Percentiles rank a stretch among this genome's conserved stretches.
Evolutionary conservation across 495 filamentous ascomycete species (phyloP).

Genomic region (Cercophora newfieldiana): DNA sequence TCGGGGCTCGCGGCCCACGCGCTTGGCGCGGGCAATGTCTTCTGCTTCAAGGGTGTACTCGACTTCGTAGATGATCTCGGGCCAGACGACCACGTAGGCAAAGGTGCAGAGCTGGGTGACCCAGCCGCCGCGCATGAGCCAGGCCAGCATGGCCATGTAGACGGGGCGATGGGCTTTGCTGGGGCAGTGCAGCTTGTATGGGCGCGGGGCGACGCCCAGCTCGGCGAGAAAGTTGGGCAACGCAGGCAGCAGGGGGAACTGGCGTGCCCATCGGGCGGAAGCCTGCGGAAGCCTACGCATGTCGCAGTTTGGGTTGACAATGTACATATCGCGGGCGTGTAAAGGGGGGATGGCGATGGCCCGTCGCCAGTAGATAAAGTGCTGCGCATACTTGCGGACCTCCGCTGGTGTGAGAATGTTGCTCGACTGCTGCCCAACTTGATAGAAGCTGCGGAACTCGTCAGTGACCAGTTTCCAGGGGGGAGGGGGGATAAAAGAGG

Average conservation of each 20-base stretch:
- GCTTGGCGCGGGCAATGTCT: slow-evolving; percentile 38
- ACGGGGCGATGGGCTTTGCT: slow-evolving; percentile 82
- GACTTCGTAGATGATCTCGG: slow-evolving; percentile 62
- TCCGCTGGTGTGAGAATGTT: slow-evolving; percentile 73
- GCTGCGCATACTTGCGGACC: slow-evolving; percentile 80
- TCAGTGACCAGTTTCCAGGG: not conserved
- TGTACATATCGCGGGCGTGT: slow-evolving; percentile 87
- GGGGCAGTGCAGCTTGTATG: slow-evolving; percentile 79
- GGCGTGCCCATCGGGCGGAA: slow-evolving; percentile 65
- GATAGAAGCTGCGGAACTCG: slow-evolving; percentile 55
- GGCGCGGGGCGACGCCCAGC: slow-evolving; percentile 72
- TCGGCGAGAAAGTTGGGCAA: slow-evolving; percentile 81
- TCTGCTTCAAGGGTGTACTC: slow-evolving; percentile 57
- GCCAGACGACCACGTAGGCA: slow-evolving; percentile 71
- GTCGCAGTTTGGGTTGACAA: slow-evolving; percentile 89
- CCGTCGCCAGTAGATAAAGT: slow-evolving; percentile 92
- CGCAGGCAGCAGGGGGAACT: slow-evolving; percentile 78
- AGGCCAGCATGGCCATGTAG: slow-evolving; percentile 88
- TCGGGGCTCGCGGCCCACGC: slow-evolving; percentile 18
- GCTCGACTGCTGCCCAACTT: slow-evolving; percentile 64
- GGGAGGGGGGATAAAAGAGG: not conserved
- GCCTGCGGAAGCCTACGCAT: slow-evolving; percentile 70
- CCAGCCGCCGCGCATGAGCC: slow-evolving; percentile 89
- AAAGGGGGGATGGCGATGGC: slow-evolving; percentile 90
- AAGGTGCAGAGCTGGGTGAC: slow-evolving; percentile 89